Evolutionary conservation across 2,329 filamentous ascomycete species (phyloP), one percentile per base, ranked within the genome.

Genomic region (Didymellaceae sp.): DNA sequence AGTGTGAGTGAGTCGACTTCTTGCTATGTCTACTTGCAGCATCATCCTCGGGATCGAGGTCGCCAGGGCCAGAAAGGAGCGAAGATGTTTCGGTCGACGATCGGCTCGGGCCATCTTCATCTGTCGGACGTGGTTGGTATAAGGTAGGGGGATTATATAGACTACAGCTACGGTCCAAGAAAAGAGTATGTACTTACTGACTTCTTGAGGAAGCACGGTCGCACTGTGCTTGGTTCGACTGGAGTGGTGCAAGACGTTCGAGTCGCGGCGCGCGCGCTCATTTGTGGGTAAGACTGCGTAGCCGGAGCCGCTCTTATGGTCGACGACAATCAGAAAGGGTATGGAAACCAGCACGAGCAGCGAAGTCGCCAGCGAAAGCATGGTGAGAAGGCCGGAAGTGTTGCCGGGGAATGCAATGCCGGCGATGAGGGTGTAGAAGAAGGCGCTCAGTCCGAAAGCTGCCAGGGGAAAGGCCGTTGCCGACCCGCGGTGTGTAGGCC

Each of bases 391-490:
- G 30, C 84, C 83, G 46, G 88, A 87, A 1, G 91, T 94, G 64
- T 95, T 86, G 30, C 91, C 90, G 2, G 90, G 89, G 67, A 96
- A 92, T 31, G 90, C 77, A 37, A 95, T 68, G 14, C 85, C 84
- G 17, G 91, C 90, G 25, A 95, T 75, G 2, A 87, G 81, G 0
- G 94, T 93, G 76, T 97, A 99, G 78, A 97, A 96, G 75, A 99
- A 94, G 45, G 94, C 94, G 70, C 92, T 97, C 49, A 99, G 77
- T 3, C 94, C 94, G 68, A 97, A 97, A 3, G 90, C 92, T 48
- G 94, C 90, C 47, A 97, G 76, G 5, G 94, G 93, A 63, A 97
- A 94, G 1, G 92, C 92, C 5, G 94, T 97, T 5, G 94, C 94
- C 3, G 93, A 96, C 46, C 94, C 94, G 57, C 94, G 85, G 70